Conservation (phyloP, 169 alveolate genomes). For the Cryptosporidium canis region DNA sequence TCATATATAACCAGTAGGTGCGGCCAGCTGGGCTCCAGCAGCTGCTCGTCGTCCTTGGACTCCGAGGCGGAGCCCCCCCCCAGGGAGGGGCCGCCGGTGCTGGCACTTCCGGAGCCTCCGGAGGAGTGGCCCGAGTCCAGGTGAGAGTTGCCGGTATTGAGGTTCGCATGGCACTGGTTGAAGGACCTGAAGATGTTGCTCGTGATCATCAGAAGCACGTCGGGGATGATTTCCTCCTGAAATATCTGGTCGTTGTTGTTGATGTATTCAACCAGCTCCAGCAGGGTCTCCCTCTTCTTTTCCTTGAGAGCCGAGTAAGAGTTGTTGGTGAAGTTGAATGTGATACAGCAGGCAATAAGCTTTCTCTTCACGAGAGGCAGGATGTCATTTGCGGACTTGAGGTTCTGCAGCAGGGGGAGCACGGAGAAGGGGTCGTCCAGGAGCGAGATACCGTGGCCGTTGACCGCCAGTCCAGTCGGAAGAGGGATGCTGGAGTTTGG, state of each 20-base stretch:
- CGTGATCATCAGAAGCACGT: constrained; percentile 52
- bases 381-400: constrained; percentile 78
- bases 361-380: constrained; percentile 82
- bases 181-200: constrained; percentile 58
- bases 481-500: neutral
- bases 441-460: neutral
- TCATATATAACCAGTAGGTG: constrained; percentile 80
- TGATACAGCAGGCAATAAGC: constrained; percentile 84
- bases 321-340: constrained; percentile 80
- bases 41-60: constrained; percentile 88
- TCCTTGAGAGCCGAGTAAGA: constrained; percentile 80
- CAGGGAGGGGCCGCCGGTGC: constrained; percentile 76
- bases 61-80: constrained; percentile 71
- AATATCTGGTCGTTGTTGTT: constrained; percentile 71
- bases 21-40: constrained; percentile 79
- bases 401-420: constrained; percentile 80
- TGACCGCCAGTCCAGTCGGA: constrained; percentile 28
- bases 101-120: constrained; percentile 82
- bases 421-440: constrained; percentile 77
- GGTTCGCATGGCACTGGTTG: constrained; percentile 26
- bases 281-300: constrained; percentile 84
- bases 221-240: constrained; percentile 59
- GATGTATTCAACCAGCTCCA: constrained; percentile 87
- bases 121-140: neutral
- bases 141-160: constrained; percentile 10